Conservation (phyloP, 805 yeast species). For the Kregervanrija delftensis region DNA sequence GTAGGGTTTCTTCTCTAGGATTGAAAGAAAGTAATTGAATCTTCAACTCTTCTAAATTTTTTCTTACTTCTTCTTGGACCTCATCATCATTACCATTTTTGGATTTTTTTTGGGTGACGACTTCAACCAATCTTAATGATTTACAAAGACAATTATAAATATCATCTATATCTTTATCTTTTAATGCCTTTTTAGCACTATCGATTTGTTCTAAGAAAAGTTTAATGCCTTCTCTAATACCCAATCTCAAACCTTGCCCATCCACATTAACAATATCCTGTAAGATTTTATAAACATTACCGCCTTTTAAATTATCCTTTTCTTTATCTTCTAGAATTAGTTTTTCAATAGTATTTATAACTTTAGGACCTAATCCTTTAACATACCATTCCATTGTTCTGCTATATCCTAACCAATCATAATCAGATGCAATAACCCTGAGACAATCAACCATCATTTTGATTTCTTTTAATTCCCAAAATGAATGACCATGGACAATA, state of each 20-base stretch:
- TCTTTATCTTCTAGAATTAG: constrained; percentile 4
- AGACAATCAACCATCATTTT: constrained; percentile 55
- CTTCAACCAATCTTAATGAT: constrained; percentile 16
- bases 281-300: constrained; percentile 9
- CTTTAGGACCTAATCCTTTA: constrained; percentile 59
- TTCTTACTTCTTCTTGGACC: constrained; percentile 14
- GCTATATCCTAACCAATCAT: constrained; percentile 54
- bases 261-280: constrained; percentile 9
- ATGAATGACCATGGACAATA: constrained; percentile 66
- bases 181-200: constrained; percentile 7
- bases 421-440: constrained; percentile 50
- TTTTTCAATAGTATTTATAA: constrained; percentile 23
- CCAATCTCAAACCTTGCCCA: constrained; percentile 9
- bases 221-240: constrained; percentile 18
- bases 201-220: constrained; percentile 25
- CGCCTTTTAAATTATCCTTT: constrained; percentile 4
- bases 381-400: constrained; percentile 55
- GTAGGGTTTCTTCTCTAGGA: constrained; percentile 17
- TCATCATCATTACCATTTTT: constrained; percentile 17
- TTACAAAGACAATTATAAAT: constrained; percentile 18
- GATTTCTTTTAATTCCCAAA: constrained; percentile 75
- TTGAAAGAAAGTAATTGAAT: constrained; percentile 22
- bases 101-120: constrained; percentile 12
- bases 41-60: constrained; percentile 23
- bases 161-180: constrained; percentile 1